These are phyloP conservation scores for Chenopodium formosanum DNA, from an alignment of 148 eudicot species.

Conservation along the genomic window DNA sequence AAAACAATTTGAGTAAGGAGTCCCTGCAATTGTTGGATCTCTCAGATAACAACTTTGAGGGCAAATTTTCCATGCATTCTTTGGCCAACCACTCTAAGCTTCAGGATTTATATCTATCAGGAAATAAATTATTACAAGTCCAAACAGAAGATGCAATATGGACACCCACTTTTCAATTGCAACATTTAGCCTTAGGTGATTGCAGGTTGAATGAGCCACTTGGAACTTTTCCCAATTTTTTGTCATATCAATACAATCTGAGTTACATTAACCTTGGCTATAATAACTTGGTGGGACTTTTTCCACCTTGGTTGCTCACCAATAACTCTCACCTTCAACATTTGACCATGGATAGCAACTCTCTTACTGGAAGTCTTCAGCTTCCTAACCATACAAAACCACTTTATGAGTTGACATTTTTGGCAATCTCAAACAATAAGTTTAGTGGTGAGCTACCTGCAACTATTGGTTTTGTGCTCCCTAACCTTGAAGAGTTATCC, in stretches of 20 bases:
- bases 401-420: too few relatives aligned
- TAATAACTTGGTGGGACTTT: too few relatives aligned
- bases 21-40: not conserved
- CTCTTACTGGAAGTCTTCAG: too few relatives aligned
- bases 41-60: not conserved
- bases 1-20: too few relatives aligned
- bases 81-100: not conserved
- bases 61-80: not conserved
- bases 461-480: conserved; percentile 1
- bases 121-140: not conserved
- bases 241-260: not conserved
- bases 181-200: rapidly evolving
- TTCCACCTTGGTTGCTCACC: too few relatives aligned
- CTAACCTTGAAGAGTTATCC: not conserved
- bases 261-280: rapidly evolving
- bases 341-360: too few relatives aligned
- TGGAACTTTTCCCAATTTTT: not conserved
- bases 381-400: too few relatives aligned
- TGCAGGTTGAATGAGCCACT: not conserved
- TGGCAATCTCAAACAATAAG: conserved; percentile 8
- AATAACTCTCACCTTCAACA: too few relatives aligned
- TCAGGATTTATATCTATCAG: too few relatives aligned
- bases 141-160: not conserved
- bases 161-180: not conserved
- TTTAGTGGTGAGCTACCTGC: conserved; percentile 24